Evolutionary conservation across 1,284 basidiomycete species (phyloP).

Genomic region (Moesziomyces sp.): DNA sequence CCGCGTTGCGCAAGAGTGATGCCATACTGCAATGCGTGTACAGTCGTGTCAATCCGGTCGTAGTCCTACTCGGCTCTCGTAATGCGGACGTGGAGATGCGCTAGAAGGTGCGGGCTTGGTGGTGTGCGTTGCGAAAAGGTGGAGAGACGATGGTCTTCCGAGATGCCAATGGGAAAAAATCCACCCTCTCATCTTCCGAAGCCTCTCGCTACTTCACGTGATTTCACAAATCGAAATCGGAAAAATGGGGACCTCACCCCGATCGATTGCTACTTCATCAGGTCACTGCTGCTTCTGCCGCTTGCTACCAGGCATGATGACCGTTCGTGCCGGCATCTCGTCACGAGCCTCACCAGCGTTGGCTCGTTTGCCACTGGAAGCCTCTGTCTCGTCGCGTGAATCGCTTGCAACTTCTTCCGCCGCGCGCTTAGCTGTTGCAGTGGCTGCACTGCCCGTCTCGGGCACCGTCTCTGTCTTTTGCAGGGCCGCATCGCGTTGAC

Average conservation of each 20-base stretch:
- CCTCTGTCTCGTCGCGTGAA: neutral
- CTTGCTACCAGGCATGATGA: constrained; percentile 29
- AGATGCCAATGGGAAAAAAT: constrained; percentile 8
- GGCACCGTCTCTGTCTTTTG: neutral
- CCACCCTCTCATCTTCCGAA: neutral
- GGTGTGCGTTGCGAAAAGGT: too few species aligned
- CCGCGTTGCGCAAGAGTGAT: constrained; percentile 12
- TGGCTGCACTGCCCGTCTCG: neutral
- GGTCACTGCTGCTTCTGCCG: constrained; percentile 24
- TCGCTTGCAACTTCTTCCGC: neutral
- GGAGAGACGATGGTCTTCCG: neutral
- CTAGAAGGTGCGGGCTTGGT: neutral
- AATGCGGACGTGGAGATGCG: too few species aligned
- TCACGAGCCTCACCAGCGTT: neutral
- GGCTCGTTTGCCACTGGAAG: neutral
- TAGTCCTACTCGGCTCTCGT: too few species aligned
- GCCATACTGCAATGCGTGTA: constrained; percentile 10
- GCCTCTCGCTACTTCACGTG: neutral
- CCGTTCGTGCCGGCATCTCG: neutral
- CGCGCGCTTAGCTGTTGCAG: neutral
- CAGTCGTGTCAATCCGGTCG: too few species aligned
- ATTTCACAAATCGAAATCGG: constrained; percentile 2
- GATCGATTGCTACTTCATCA: constrained; percentile 2
- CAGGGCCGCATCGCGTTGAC: neutral
- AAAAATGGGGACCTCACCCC: neutral